Base-by-base conservation (phyloP, 495 filamentous ascomycete genomes). In the Bryoglossum gracile region DNA sequence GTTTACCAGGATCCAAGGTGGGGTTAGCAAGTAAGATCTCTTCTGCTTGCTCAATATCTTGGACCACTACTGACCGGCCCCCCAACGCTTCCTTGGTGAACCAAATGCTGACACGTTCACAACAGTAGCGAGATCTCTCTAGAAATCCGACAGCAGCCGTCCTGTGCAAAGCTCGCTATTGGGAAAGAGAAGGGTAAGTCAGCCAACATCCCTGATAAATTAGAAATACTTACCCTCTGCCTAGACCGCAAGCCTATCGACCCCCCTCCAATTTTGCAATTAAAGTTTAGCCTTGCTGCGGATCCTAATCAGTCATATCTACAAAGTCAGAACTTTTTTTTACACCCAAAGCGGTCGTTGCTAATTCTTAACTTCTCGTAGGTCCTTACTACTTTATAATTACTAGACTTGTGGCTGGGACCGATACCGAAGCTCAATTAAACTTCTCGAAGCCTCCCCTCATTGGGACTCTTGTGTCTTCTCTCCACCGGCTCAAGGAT, bases 211-310 rank as follows among this genome's bases (percentile, higher is more conserved):
- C 16, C 23, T 36, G 30, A n/a, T 16, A 36, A 47, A 14, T 24
- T 33, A n/a, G 17, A 46, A 18, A 25, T 40, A 38, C 38, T 47
- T 46, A 45, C 62, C 48, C 44, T 33, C 39, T 46, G 22, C 41
- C 22, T 68, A 94, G 92, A 89, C 56, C 84, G 92, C 55, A 95
- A 94, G 65, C 89, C 92, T 2, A 82, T 98, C 60, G 92, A 98
- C 62, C 92, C 92, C 38, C 92, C 91, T 19, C 92, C 92, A 43
- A 87, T 96, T 60, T 75, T 96, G 23, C 87, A 95, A 68, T 72
- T 97, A 32, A 75, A 77, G 42, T 81, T 94, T 56, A 77, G 73
- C 52, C 74, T 76, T 55, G 73, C 80, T 39, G 72, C 73, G 32
- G 89, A 95, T 64, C 82, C 88, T 4, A 70, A 78, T 22, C 84